phyloP scores from a whole-genome alignment of 2,329 filamentous ascomycete genomes.

The Paraconiothyrium sp. region DNA sequence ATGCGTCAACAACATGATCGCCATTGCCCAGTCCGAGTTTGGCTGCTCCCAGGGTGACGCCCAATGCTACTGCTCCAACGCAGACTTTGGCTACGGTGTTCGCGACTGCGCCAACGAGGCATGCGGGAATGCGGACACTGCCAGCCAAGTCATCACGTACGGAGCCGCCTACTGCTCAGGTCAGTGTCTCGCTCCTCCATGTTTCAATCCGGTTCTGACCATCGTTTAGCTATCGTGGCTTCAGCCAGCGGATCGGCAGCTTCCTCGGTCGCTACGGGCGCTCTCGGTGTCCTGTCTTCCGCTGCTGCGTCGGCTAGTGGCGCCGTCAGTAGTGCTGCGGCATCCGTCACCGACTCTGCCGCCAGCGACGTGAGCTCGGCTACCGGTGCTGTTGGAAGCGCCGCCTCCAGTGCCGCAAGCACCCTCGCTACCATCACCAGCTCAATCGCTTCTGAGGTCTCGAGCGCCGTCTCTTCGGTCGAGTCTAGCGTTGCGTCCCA shows the following conservation, averaged over 20 bases:
- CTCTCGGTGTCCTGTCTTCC: slow-evolving; percentile 35
- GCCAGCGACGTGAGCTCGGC: slow-evolving; percentile 18
- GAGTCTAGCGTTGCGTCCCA: slow-evolving; percentile 2
- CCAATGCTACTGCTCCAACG: slow-evolving; percentile 56
- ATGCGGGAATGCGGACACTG: slow-evolving; percentile 40
- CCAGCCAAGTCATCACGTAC: slow-evolving; percentile 43
- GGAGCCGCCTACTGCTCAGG: slow-evolving; percentile 46
- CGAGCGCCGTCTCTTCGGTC: slow-evolving; percentile 8
- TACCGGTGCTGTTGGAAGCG: slow-evolving; percentile 7
- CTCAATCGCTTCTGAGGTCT: slow-evolving; percentile 10
- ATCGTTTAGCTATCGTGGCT: slow-evolving; percentile 19
- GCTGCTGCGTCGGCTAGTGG: slow-evolving; percentile 24
- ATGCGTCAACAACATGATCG: slow-evolving; percentile 59
- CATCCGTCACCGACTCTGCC: slow-evolving; percentile 26
- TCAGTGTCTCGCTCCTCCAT: slow-evolving; percentile 22
- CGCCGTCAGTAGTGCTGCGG: slow-evolving; percentile 20
- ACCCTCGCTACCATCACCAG: slow-evolving; percentile 15
- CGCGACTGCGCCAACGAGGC: slow-evolving; percentile 58
- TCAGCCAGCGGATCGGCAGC: slow-evolving; percentile 21
- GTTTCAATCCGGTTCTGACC: background rate
- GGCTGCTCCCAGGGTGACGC: slow-evolving; percentile 52
- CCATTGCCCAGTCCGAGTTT: slow-evolving; percentile 49
- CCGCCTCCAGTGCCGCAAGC: slow-evolving; percentile 6
- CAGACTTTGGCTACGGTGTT: slow-evolving; percentile 57
- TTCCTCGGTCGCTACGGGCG: slow-evolving; percentile 27